These are phyloP conservation scores for Mariannaea elegans DNA, from an alignment of 2,329 filamentous ascomycete species.

Conservation along the genomic window DNA sequence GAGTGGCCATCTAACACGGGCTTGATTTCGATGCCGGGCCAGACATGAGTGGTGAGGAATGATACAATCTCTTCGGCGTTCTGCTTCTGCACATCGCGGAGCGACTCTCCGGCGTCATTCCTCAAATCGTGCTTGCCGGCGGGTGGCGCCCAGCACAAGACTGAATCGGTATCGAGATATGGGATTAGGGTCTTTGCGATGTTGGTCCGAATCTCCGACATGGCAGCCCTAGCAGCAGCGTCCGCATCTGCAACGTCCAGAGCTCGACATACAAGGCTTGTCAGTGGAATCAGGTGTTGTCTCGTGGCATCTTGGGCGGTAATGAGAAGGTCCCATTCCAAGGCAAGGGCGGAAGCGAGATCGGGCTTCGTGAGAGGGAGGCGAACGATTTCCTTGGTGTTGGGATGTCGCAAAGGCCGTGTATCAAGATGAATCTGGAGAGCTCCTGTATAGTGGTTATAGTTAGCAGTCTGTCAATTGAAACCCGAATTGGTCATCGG, in stretches of 20 bases:
- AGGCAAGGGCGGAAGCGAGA: constrained; percentile 84
- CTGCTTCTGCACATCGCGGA: constrained; percentile 77
- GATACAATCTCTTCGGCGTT: constrained; percentile 75
- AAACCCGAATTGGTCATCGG: no score
- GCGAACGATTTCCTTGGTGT: constrained; percentile 74
- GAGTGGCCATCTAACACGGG: constrained; percentile 83
- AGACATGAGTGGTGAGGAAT: constrained; percentile 76
- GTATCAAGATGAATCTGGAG: constrained; percentile 77
- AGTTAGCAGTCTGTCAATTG: constrained; percentile 15
- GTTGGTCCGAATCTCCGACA: constrained; percentile 65
- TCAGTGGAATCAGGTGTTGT: constrained; percentile 89
- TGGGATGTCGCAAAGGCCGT: constrained; percentile 80
- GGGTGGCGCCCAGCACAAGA: constrained; percentile 85
- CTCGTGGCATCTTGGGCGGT: constrained; percentile 85
- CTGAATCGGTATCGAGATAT: constrained; percentile 90
- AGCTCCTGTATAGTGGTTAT: constrained; percentile 44
- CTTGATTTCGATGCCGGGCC: constrained; percentile 81
- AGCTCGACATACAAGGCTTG: constrained; percentile 83
- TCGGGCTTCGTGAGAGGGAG: constrained; percentile 80
- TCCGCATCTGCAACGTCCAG: constrained; percentile 82
- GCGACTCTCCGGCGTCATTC: constrained; percentile 61
- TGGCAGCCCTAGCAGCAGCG: constrained; percentile 34
- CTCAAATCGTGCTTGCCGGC: constrained; percentile 57
- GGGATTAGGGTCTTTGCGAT: constrained; percentile 77
- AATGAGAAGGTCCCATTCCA: constrained; percentile 91